These are phyloP conservation scores for Glycine tomentella DNA, from an alignment of 306 rosid genomes.

Conservation along the genomic window DNA sequence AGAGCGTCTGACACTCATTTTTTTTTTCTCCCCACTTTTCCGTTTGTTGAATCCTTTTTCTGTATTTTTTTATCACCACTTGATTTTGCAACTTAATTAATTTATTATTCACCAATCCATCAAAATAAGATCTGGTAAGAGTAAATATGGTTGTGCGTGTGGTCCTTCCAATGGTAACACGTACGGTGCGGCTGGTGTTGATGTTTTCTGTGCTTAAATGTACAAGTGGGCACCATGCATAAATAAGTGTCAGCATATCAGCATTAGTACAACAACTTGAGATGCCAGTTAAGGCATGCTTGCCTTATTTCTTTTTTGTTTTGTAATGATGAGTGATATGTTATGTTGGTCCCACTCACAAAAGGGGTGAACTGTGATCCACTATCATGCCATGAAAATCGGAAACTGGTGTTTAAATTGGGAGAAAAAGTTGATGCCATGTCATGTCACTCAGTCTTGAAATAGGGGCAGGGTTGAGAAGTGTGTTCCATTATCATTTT, in stretches of 20 bases:
- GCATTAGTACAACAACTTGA: neutral
- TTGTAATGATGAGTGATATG: neutral
- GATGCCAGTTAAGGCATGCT: too few species aligned
- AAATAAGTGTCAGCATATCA: neutral
- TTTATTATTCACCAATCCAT: neutral
- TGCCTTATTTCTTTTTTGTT: too few species aligned
- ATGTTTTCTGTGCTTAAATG: constrained; percentile 13
- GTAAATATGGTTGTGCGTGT: neutral
- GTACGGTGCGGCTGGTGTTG: constrained; percentile 14
- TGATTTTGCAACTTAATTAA: neutral
- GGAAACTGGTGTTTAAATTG: neutral
- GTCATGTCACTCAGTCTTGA: neutral
- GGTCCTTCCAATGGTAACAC: neutral
- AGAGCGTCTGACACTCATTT: neutral
- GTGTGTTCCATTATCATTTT: neutral
- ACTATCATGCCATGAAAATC: constrained; percentile 7
- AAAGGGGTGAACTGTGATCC: constrained; percentile 3
- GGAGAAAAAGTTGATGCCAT: neutral
- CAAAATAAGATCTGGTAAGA: neutral
- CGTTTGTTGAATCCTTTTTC: neutral
- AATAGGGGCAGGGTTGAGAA: neutral
- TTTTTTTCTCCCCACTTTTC: neutral
- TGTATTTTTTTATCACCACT: neutral
- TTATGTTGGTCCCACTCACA: constrained; percentile 21
- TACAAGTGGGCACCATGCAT: constrained; percentile 35